Conservation (phyloP, 495 filamentous ascomycete genomes). For the Aspergillus hancockii region DNA sequence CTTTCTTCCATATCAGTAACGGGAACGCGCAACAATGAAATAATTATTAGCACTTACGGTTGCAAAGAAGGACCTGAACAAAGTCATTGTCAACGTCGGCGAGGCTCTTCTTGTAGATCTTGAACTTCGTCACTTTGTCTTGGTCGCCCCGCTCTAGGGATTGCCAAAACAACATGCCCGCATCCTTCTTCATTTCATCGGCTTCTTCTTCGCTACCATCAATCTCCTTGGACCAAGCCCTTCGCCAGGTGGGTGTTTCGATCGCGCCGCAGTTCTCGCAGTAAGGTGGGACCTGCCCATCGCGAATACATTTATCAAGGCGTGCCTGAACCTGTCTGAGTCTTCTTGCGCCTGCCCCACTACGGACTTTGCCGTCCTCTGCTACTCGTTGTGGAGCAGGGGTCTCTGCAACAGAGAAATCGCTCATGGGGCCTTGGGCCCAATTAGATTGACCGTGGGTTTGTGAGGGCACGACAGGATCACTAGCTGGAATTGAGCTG, state of each 20-base stretch:
- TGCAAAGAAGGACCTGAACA: conserved; percentile 76
- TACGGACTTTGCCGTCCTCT: conserved; percentile 35
- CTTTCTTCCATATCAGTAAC: conserved; percentile 38
- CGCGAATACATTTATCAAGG: conserved; percentile 64
- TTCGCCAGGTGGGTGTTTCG: conserved; percentile 93
- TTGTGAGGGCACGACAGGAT: conserved; percentile 50
- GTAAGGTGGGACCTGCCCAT: conserved; percentile 77
- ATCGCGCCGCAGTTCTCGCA: conserved; percentile 93
- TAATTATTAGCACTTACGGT: conserved; percentile 60
- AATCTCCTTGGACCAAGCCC: conserved; percentile 73
- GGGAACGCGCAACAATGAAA: conserved; percentile 1
- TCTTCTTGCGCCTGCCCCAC: conserved; percentile 39
- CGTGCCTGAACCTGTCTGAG: conserved; percentile 44
- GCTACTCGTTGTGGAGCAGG: conserved; percentile 26
- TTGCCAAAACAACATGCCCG: conserved; percentile 62
- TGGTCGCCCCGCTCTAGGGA: conserved; percentile 60
- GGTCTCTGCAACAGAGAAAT: conserved; percentile 36
- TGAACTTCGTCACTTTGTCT: conserved; percentile 60
- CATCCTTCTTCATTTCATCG: conserved; percentile 66
- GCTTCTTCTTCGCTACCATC: conserved; percentile 61
- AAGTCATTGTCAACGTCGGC: conserved; percentile 65
- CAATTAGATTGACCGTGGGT: conserved; percentile 45
- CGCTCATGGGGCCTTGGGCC: conserved; percentile 47
- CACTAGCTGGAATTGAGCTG: conserved; percentile 55
- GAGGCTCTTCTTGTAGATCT: conserved; percentile 77